These are phyloP conservation scores for Batrachochytrium dendrobatidis DNA, from an alignment of 371 early-diverging fungal genomes.

Conservation along the genomic window DNA sequence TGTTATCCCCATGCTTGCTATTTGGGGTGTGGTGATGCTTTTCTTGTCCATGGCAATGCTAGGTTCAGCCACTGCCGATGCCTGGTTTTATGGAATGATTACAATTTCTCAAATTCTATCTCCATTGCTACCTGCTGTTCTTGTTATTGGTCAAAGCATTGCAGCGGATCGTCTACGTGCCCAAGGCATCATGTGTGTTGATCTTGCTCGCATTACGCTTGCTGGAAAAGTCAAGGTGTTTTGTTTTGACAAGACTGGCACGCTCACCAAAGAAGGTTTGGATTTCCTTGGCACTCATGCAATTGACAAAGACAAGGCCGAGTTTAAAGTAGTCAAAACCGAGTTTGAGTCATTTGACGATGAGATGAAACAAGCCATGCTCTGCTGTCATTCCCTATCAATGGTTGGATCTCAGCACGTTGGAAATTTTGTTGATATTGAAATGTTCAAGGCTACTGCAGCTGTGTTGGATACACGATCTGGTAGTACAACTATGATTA, in stretches of 20 bases:
- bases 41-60: constrained; percentile 44
- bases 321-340: background rate
- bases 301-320: background rate
- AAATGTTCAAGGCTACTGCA: constrained; percentile 77
- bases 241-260: constrained; percentile 89
- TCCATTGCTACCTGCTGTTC: constrained; percentile 68
- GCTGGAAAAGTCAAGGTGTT: constrained; percentile 89
- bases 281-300: constrained; percentile 53
- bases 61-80: constrained; percentile 20
- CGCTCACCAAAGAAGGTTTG: constrained; percentile 67
- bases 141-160: constrained; percentile 85
- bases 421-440: constrained; percentile 91
- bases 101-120: constrained; percentile 59
- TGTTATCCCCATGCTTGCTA: constrained; percentile 53
- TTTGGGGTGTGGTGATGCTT: constrained; percentile 52
- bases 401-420: constrained; percentile 56
- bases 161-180: constrained; percentile 65
- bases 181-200: constrained; percentile 64
- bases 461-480: constrained; percentile 41
- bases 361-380: constrained; percentile 55
- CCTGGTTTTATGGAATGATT: constrained; percentile 55
- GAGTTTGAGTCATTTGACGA: constrained; percentile 29
- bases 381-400: constrained; percentile 76
- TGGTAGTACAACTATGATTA: constrained; percentile 27
- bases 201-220: constrained; percentile 70